phyloP scores from a whole-genome alignment of 1,139 yeast species.

The Blastobotrys elegans region DNA sequence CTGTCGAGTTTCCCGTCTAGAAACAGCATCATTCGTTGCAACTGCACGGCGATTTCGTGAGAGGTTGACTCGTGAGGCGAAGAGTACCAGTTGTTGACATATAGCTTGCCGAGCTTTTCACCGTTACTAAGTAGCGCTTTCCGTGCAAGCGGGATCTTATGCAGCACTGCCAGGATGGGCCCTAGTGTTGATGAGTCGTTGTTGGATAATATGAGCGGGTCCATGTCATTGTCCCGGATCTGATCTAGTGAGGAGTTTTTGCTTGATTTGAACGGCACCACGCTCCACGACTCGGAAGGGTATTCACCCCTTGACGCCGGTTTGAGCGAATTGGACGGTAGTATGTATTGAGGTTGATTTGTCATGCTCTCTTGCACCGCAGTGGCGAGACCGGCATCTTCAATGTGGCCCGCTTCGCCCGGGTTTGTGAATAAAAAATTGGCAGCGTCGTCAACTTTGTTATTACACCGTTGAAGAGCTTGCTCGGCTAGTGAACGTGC shows the following conservation, averaged over 20 bases:
- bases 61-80: not conserved
- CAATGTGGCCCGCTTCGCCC: not conserved
- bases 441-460: conserved; percentile 13
- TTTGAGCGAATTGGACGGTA: conserved; percentile 17
- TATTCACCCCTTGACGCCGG: conserved; percentile 28
- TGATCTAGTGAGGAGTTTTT: not conserved
- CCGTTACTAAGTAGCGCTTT: conserved; percentile 35
- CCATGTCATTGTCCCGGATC: conserved; percentile 15
- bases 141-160: conserved; percentile 40
- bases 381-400: conserved; percentile 17
- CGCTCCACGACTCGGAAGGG: conserved; percentile 28
- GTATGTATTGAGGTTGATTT: not conserved
- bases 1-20: conserved; percentile 36
- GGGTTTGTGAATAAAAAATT: conserved; percentile 7
- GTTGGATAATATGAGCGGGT: conserved; percentile 36
- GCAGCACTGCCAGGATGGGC: conserved; percentile 42
- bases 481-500: conserved; percentile 36
- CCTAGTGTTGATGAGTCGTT: conserved; percentile 34
- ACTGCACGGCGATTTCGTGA: conserved; percentile 32
- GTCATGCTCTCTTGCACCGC: conserved; percentile 16
- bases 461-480: conserved; percentile 25
- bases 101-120: conserved; percentile 34
- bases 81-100: conserved; percentile 42
- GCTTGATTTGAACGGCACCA: conserved; percentile 18
- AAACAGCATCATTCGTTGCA: conserved; percentile 43